Base-by-base conservation (phyloP, 768 basidiomycete genomes). In the Termitomyces sp. region DNA sequence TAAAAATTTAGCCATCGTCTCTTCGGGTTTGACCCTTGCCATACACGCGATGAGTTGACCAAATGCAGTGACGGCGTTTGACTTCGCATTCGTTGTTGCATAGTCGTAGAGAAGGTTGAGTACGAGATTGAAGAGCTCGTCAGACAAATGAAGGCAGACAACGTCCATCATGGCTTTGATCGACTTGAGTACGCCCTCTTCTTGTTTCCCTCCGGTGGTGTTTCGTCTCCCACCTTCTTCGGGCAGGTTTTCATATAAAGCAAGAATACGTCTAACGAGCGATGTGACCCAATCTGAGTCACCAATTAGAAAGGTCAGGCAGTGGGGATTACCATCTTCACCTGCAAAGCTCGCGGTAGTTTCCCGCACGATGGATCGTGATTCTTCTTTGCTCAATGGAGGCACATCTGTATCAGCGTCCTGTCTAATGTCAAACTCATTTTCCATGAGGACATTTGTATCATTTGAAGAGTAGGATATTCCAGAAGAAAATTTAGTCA, bases 151-250 rank as follows among this genome's bases (percentile, higher is more conserved):
- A 30, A 88, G 75, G 68, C 88, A 92, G 63, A 94, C 80, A 55
- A 89, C 81, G 66, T 94, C 92, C 63, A 88, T 73, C 75, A 90
- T 88, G 67, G 83, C 79, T 73, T 90, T 90, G 69, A 92, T 81
- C 20, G 89, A 82, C 67, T 87, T 90, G 54, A 92, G 78, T 26
- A 91, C 86, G 40, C 71, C 77, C 63, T 93, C 88, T 75, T 88
- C 90, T 72, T 78, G 81, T 69, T 90, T 90, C n/a, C 91, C 91
- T 24, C 91, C 91, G 2, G 92, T 92, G 36, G 81, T 87, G 61
- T 90, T 90, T 72, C 80, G 84, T 73, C 84, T 85, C 5, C 96
- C 96, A 12, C 92, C 94, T 72, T 96, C 95, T 69, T 98, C 96
- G 0, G 95, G 95, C 5, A 98, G 75, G 67, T 96, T 95, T 73